These are phyloP conservation scores for Pestalotiopsis sp. DNA, from an alignment of 2,329 filamentous ascomycete genomes.

Conservation along the genomic window DNA sequence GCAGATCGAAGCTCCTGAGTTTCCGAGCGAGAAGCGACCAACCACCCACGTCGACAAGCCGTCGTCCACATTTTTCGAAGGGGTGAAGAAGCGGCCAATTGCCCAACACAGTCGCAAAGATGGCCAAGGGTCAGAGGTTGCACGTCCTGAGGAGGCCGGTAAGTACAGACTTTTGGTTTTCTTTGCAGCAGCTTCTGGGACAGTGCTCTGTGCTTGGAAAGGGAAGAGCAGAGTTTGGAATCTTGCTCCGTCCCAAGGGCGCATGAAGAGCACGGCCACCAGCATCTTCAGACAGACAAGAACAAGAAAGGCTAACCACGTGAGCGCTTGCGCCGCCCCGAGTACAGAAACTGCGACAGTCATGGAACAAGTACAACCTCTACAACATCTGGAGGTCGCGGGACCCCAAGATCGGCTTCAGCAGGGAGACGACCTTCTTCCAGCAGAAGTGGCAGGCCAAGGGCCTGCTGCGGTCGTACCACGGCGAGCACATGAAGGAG, in stretches of 20 bases:
- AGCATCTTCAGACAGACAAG: no score
- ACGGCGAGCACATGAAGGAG: slow-evolving; percentile 93
- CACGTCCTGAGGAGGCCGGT: slow-evolving; percentile 69
- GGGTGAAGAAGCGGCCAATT: neutral
- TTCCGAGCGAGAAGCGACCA: neutral
- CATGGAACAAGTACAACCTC: slow-evolving; percentile 97
- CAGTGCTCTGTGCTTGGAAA: neutral
- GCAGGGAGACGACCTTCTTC: slow-evolving; percentile 72
- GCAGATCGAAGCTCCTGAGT: neutral
- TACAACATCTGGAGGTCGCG: slow-evolving; percentile 75
- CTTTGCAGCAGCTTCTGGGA: neutral
- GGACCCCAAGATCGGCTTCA: slow-evolving; percentile 41
- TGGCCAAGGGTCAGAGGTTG: slow-evolving; percentile 55
- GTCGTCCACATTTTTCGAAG: neutral
- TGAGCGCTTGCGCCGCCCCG: slow-evolving; percentile 3
- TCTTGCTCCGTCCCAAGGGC: no score
- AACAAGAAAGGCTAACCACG: neutral
- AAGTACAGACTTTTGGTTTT: slow-evolving; percentile 33
- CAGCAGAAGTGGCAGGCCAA: slow-evolving; percentile 98
- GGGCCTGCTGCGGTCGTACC: slow-evolving; percentile 79
- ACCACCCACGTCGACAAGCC: neutral
- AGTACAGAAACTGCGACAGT: slow-evolving; percentile 83
- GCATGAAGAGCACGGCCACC: no score
- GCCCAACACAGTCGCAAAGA: slow-evolving; percentile 14
- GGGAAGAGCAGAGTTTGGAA: no score